These are phyloP conservation scores for Monosporozyma siamensis DNA, from an alignment of 805 yeast species.

Conservation along the genomic window DNA sequence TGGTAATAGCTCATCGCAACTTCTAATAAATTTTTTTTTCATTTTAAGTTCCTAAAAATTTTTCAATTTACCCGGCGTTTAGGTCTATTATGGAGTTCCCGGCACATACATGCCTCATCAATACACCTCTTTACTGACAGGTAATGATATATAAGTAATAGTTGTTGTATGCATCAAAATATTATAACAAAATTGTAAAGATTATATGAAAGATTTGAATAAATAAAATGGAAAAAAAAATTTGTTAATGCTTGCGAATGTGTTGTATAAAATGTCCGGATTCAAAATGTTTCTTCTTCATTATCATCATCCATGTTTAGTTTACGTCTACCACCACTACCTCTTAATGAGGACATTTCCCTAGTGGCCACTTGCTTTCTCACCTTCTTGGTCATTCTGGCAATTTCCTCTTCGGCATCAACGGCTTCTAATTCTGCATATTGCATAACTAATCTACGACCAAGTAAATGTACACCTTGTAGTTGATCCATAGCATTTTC, in stretches of 20 bases:
- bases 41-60: too few species aligned
- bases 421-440: conserved; percentile 77
- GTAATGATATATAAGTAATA: too few species aligned
- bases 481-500: conserved; percentile 88
- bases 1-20: conserved; percentile 1
- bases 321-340: conserved; percentile 68
- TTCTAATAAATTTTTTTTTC: background rate
- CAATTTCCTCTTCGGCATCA: conserved; percentile 84
- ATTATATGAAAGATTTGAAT: too few species aligned
- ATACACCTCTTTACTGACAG: too few species aligned
- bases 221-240: background rate
- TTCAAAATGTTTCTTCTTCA: conserved; percentile 14
- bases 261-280: too few species aligned
- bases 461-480: conserved; percentile 92
- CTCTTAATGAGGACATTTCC: conserved; percentile 59
- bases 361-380: conserved; percentile 70
- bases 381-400: conserved; percentile 80
- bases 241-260: too few species aligned
- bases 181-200: too few species aligned
- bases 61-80: conserved; percentile 3
- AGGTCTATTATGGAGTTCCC: background rate
- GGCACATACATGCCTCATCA: too few species aligned
- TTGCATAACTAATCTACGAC: conserved; percentile 89
- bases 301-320: conserved; percentile 42
- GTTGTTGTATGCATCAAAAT: too few species aligned